Evolutionary conservation across 805 yeast genomes (phyloP).

Genomic region (Candida takata): DNA sequence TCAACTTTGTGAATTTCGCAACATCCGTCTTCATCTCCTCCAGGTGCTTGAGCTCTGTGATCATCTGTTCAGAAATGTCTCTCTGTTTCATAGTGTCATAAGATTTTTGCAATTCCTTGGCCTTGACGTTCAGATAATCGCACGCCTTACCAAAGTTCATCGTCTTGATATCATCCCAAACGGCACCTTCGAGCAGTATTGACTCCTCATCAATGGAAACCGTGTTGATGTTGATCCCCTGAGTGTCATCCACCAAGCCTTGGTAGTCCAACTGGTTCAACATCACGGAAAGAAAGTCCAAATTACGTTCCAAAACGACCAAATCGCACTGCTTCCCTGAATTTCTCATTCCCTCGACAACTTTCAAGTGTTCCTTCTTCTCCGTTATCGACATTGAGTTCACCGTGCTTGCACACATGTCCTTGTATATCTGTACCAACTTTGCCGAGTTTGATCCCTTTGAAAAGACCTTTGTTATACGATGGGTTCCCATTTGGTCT

Average conservation of each 20-base stretch:
- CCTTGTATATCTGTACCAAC: slow-evolving; percentile 38
- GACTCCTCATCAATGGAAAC: slow-evolving; percentile 22
- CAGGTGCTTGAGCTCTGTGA: slow-evolving; percentile 57
- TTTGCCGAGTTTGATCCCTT: slow-evolving; percentile 51
- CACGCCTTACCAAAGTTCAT: slow-evolving; percentile 81
- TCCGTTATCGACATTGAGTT: slow-evolving; percentile 30
- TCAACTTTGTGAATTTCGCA: slow-evolving; percentile 66
- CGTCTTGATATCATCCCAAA: slow-evolving; percentile 33
- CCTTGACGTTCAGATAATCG: slow-evolving; percentile 57
- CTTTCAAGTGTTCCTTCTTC: slow-evolving; percentile 21
- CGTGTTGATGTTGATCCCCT: slow-evolving; percentile 41
- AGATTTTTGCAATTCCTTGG: slow-evolving; percentile 61
- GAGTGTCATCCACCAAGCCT: slow-evolving; percentile 74
- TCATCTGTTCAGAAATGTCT: slow-evolving; percentile 48
- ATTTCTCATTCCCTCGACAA: slow-evolving; percentile 29
- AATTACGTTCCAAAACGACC: slow-evolving; percentile 69
- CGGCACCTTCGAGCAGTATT: slow-evolving; percentile 6
- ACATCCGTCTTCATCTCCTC: slow-evolving; percentile 63
- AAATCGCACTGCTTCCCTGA: slow-evolving; percentile 54
- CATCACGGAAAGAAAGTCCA: slow-evolving; percentile 67
- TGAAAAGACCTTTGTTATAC: slow-evolving; percentile 43
- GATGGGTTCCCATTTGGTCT: slow-evolving; percentile 38
- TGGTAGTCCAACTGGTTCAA: slow-evolving; percentile 73
- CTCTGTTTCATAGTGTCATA: slow-evolving; percentile 37
- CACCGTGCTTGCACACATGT: slow-evolving; percentile 23